phyloP scores from a whole-genome alignment of 192 early-diverging fungal genomes.

The Backusella sp. region DNA sequence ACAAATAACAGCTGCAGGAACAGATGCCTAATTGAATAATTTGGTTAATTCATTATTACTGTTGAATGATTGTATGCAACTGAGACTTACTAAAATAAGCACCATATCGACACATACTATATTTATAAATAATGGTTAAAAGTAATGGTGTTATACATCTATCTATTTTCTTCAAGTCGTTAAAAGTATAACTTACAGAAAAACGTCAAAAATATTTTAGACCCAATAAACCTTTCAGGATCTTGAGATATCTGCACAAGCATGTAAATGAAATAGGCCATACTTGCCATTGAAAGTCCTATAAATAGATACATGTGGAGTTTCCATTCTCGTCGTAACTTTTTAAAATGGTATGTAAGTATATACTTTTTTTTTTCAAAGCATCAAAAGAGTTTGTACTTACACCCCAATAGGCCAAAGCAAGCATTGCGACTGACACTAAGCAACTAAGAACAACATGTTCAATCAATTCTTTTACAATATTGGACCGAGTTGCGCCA shows the following conservation, averaged over 20 bases:
- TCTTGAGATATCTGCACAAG: constrained; percentile 58
- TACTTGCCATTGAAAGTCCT: constrained; percentile 55
- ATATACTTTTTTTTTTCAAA: background rate
- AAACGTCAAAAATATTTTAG: constrained; percentile 52
- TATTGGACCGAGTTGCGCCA: background rate
- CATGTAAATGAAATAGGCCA: constrained; percentile 71
- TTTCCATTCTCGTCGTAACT: constrained; percentile 54
- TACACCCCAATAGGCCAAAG: constrained; percentile 57
- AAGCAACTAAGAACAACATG: constrained; percentile 49
- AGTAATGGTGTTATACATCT: background rate
- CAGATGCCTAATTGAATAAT: constrained; percentile 33
- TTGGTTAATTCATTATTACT: background rate
- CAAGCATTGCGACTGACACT: constrained; percentile 45
- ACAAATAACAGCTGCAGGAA: constrained; percentile 58
- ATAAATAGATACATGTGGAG: constrained; percentile 60
- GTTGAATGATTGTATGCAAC: background rate
- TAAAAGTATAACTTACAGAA: constrained; percentile 45
- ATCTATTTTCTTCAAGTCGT: background rate
- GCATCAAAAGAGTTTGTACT: constrained; percentile 18
- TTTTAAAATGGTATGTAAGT: background rate
- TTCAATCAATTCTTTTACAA: constrained; percentile 29
- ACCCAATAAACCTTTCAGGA: constrained; percentile 40
- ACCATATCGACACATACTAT: constrained; percentile 46
- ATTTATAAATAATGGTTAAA: constrained; percentile 9
- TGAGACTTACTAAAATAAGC: constrained; percentile 42